Conservation (phyloP, 148 eudicot species). For the Nyssa sinensis region DNA sequence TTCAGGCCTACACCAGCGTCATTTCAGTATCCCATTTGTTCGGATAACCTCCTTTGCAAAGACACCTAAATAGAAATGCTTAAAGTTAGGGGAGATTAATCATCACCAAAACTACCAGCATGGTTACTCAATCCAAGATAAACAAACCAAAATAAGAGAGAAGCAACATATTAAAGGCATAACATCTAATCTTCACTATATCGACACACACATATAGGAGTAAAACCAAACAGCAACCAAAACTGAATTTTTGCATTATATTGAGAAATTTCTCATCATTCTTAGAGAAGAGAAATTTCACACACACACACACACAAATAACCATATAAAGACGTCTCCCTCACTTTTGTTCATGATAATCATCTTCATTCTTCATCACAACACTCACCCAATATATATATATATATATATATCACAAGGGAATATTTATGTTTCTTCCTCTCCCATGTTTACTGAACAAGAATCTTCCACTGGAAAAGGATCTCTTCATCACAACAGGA, state of each 20-base stretch:
- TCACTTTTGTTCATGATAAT: not conserved
- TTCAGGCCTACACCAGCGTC: no score
- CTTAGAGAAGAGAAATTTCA: not conserved
- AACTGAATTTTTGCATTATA: not conserved
- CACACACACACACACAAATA: not conserved
- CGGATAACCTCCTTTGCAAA: no score
- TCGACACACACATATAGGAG: not conserved
- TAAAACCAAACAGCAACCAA: slow-evolving; percentile 2
- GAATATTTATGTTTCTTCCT: slow-evolving; percentile 32
- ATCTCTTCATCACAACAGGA: slow-evolving; percentile 48
- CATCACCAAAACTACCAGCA: no score
- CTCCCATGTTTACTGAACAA: slow-evolving; percentile 34
- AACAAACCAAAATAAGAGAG: no score
- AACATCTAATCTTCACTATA: not conserved
- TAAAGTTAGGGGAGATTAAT: no score
- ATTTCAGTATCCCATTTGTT: no score
- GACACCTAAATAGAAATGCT: no score
- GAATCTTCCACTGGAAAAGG: slow-evolving; percentile 65
- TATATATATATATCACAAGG: no score
- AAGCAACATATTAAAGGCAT: no score
- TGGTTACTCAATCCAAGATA: no score
- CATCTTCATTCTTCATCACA: not conserved
- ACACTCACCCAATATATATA: no score
- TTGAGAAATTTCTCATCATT: slow-evolving; percentile 7
- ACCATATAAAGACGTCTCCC: not conserved